These are phyloP conservation scores for Suillus americanus DNA, from an alignment of 768 basidiomycete species.

Conservation along the genomic window DNA sequence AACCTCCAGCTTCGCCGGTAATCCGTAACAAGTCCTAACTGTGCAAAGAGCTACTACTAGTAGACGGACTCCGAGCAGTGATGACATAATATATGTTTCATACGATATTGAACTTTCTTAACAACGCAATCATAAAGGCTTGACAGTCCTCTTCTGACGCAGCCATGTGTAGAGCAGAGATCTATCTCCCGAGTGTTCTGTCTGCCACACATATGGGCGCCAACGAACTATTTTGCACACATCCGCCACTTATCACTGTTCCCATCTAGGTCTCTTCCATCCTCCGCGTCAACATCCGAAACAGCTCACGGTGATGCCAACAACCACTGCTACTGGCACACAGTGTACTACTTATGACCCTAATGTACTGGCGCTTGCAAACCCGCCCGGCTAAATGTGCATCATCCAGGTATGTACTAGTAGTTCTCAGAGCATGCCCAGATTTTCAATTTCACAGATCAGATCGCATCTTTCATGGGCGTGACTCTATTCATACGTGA, in stretches of 20 bases:
- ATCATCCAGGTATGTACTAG: not conserved
- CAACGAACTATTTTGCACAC: not conserved
- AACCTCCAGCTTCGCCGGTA: not conserved
- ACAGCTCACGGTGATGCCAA: not conserved
- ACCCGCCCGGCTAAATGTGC: not conserved
- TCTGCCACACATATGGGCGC: not conserved
- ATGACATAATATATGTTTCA: too few relatives aligned
- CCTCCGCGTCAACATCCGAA: not conserved
- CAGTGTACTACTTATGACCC: not conserved
- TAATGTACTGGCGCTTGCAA: not conserved
- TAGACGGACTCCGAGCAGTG: too few relatives aligned
- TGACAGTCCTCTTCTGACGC: not conserved
- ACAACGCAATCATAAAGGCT: not conserved
- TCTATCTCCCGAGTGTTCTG: not conserved
- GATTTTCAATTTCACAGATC: not conserved
- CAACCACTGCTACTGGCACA: not conserved
- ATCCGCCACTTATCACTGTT: not conserved
- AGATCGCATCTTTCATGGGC: not conserved
- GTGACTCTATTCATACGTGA: not conserved
- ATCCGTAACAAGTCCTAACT: not conserved
- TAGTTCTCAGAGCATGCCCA: not conserved
- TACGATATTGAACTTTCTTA: not conserved
- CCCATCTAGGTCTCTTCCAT: not conserved
- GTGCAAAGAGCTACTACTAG: too few relatives aligned
- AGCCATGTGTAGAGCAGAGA: not conserved